Base-by-base conservation (phyloP, 129 eudicot genomes). In the Helichrysum umbraculigerum region DNA sequence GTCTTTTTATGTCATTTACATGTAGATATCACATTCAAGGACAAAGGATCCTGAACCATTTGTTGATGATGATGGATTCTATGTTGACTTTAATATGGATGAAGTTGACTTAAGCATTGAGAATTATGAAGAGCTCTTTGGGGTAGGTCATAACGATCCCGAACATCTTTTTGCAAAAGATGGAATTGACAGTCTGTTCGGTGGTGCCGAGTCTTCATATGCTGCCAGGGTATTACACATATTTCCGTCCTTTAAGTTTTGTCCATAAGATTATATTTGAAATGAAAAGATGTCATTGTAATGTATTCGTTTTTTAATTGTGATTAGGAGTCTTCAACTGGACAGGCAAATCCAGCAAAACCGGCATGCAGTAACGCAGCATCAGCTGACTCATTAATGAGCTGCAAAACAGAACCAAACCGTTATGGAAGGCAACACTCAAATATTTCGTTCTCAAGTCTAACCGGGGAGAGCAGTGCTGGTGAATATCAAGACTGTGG, bases 41-140 rank as follows among this genome's bases (percentile, higher is more conserved):
- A 67, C 76, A 79, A 81, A 87, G 62, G 81, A 75, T 39, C 74
- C 30, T 33, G 85, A 79, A 37, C 61, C 63, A 30, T 70, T 75
- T 72, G 68, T 41, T 79, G 83, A 79, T 39, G 85, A 82, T 65
- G 88, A 82, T 50, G 81, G 70, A 10, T 79, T 78, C 52, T 82
- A 79, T 70, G 80, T 67, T 74, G 88, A 87, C 71, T 73, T 76
- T 47, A 74, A 79, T 65, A 78, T 82, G 83, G 85, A 81, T 20
- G 91, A 87, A 73, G 82, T 84, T 58, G 86, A 81, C 74, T 78
- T 84, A 68, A 73, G 86, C 86, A 70, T 84, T 57, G 91, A 87
- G 65, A 81, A 82, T 76, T 85, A 72, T 76, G 88, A 84, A 73
- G 91, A 81, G 34, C 75, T 82, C 29, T 84, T 87, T 79, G 91